These are phyloP conservation scores for Paraleonurus japonicus DNA, from an alignment of 257 asterid genomes.

Conservation along the genomic window DNA sequence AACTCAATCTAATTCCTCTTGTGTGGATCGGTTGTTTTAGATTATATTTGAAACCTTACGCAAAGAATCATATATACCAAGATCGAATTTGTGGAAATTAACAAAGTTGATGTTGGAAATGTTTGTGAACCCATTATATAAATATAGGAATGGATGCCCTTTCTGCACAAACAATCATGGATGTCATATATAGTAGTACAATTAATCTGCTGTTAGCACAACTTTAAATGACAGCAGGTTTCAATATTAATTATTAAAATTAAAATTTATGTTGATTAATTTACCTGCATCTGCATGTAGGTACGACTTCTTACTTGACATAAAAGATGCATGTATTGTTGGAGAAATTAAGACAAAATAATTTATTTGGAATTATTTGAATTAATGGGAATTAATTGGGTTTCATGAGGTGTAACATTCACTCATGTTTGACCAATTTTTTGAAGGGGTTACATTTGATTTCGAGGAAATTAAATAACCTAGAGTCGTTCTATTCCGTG, in stretches of 20 bases:
- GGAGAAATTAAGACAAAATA: too few relatives aligned
- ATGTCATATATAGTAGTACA: slow-evolving; percentile 41
- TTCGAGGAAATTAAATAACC: too few relatives aligned
- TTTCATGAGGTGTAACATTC: too few relatives aligned
- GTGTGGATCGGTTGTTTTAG: slow-evolving; percentile 18
- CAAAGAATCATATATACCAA: too few relatives aligned
- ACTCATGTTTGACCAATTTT: too few relatives aligned
- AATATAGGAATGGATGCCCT: slow-evolving; percentile 46
- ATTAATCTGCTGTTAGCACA: slow-evolving; percentile 60
- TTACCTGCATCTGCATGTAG: neutral
- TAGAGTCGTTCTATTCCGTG: too few relatives aligned
- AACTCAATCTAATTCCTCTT: neutral
- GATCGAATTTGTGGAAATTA: slow-evolving; percentile 32
- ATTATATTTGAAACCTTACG: slow-evolving; percentile 36
- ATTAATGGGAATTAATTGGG: too few relatives aligned
- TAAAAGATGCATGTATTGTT: too few relatives aligned
- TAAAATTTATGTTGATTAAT: neutral
- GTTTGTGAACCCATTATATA: slow-evolving; percentile 38
- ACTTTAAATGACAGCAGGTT: slow-evolving; percentile 53
- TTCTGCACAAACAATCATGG: slow-evolving; percentile 21
- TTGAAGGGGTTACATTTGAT: too few relatives aligned
- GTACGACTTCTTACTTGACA: slow-evolving; percentile 38
- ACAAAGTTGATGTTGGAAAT: slow-evolving; percentile 46
- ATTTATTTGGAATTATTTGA: too few relatives aligned
- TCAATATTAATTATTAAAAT: neutral